phyloP scores from a whole-genome alignment of 495 filamentous ascomycete species.

The Penicillium waksmanii region DNA sequence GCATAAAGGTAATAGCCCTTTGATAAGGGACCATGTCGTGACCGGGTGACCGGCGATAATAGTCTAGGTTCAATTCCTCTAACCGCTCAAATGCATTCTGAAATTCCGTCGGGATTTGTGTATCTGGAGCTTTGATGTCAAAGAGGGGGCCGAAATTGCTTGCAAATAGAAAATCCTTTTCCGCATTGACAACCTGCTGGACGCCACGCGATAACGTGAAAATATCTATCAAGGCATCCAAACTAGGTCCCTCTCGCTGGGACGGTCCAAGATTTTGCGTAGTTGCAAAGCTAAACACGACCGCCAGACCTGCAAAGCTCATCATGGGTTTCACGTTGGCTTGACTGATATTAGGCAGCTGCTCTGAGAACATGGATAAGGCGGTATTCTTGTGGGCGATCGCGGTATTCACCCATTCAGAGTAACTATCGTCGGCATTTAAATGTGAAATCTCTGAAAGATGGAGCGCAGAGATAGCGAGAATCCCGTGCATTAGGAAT shows the following conservation, averaged over 20 bases:
- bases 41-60: neutral
- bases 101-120: constrained; percentile 12
- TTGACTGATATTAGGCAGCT: constrained; percentile 14
- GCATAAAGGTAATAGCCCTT: constrained; percentile 12
- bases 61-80: constrained; percentile 16
- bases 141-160: constrained; percentile 32
- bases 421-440: constrained; percentile 9
- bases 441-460: constrained; percentile 21
- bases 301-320: constrained; percentile 25
- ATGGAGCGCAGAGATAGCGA: constrained; percentile 42
- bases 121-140: constrained; percentile 7
- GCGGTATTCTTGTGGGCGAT: constrained; percentile 32
- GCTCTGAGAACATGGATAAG: constrained; percentile 23
- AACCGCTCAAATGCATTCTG: constrained; percentile 20
- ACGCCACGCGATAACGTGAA: constrained; percentile 30
- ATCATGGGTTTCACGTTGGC: constrained; percentile 30
- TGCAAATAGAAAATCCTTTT: constrained; percentile 15
- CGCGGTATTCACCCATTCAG: constrained; percentile 27
- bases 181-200: constrained; percentile 16
- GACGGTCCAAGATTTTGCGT: constrained; percentile 15
- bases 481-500: constrained; percentile 41
- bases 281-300: constrained; percentile 30
- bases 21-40: constrained; percentile 16
- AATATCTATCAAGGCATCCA: constrained; percentile 25
- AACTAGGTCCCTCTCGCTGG: constrained; percentile 17